Percentiles rank a stretch among this genome's conserved stretches.
These are phyloP conservation scores for Lichtheimia corymbifera DNA, from an alignment of 371 early-diverging fungal species.

Conservation along the genomic window DNA sequence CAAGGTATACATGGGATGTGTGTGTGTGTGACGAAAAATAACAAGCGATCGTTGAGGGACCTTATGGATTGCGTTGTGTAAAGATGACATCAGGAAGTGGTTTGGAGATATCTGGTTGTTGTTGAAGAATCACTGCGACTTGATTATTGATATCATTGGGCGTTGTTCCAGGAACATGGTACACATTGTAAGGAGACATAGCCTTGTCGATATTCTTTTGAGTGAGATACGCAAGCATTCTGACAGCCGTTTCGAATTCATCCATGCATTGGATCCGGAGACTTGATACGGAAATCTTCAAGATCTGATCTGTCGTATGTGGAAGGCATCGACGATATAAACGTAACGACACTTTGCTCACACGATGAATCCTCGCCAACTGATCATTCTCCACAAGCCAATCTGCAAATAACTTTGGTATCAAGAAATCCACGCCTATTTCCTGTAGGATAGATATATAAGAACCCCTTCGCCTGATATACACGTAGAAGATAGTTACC, in stretches of 20 bases:
- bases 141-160: too few relatives aligned
- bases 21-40: too few relatives aligned
- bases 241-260: slow-evolving; percentile 24
- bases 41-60: too few relatives aligned
- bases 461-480: background rate
- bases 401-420: slow-evolving; percentile 7
- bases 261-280: slow-evolving; percentile 8
- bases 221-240: slow-evolving; percentile 15
- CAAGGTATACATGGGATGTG: too few relatives aligned
- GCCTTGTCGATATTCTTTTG: slow-evolving; percentile 15
- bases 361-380: slow-evolving; percentile 15
- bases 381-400: slow-evolving; percentile 6
- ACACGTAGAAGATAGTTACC: slow-evolving; percentile 5
- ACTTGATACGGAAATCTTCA: slow-evolving; percentile 13
- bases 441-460: background rate
- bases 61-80: too few relatives aligned
- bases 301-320: slow-evolving; percentile 24
- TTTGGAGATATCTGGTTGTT: too few relatives aligned
- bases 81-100: too few relatives aligned
- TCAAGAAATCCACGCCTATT: slow-evolving; percentile 15
- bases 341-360: slow-evolving; percentile 9
- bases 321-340: slow-evolving; percentile 14
- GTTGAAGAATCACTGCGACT: too few relatives aligned
- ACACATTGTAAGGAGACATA: slow-evolving; percentile 28
- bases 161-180: slow-evolving; percentile 15